Percentiles rank a stretch among this genome's conserved stretches.
These are phyloP conservation scores for Populus deltoides DNA, from an alignment of 345 rosid species.

Conservation along the genomic window DNA sequence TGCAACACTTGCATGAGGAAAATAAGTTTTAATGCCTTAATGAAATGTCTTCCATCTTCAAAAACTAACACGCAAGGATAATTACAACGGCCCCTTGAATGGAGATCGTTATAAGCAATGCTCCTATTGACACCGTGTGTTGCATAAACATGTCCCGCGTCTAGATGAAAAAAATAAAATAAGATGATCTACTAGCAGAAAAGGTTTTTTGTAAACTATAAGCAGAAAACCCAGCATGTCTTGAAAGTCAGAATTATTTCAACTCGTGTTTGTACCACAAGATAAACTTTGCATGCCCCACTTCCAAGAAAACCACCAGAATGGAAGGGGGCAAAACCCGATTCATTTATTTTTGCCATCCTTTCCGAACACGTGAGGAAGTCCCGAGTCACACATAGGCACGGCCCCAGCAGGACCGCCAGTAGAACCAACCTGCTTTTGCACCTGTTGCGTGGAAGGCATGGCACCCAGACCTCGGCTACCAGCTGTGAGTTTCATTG, in stretches of 20 bases:
- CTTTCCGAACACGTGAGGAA: conserved; percentile 17
- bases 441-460: conserved; percentile 21
- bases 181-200: background rate
- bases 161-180: background rate
- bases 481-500: conserved; percentile 17
- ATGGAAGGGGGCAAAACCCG: background rate
- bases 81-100: background rate
- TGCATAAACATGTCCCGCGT: background rate
- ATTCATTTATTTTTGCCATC: conserved; percentile 23
- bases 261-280: background rate
- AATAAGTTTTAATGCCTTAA: too few species aligned
- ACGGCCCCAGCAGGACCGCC: conserved; percentile 12
- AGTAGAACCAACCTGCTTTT: conserved; percentile 12
- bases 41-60: too few species aligned
- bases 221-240: background rate
- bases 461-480: conserved; percentile 16
- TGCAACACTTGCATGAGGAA: too few species aligned
- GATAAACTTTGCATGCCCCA: background rate
- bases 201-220: background rate
- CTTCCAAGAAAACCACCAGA: background rate
- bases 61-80: background rate
- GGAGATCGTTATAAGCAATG: background rate
- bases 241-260: background rate
- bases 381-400: conserved; percentile 29
- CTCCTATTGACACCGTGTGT: background rate